Percentiles rank a stretch among this genome's conserved stretches.
These are phyloP conservation scores for Aureobasidium mangrovei DNA, from an alignment of 2,329 filamentous ascomycete species.

Conservation along the genomic window DNA sequence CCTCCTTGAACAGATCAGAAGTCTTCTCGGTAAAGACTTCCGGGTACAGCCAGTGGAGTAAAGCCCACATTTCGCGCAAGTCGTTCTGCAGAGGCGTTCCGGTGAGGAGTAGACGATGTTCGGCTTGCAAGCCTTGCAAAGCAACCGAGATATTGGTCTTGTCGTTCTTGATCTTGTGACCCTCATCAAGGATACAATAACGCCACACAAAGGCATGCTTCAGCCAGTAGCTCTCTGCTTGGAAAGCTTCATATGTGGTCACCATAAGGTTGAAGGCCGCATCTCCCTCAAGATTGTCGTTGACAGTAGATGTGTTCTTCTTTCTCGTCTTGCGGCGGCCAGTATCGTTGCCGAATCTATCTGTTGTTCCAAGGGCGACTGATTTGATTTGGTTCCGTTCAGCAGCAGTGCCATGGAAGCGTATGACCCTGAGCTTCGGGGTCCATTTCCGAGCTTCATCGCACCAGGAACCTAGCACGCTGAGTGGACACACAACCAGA, in stretches of 20 bases:
- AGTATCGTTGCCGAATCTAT: constrained; percentile 38
- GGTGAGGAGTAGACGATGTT: constrained; percentile 43
- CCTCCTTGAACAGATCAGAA: constrained; percentile 42
- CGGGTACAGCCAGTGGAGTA: constrained; percentile 50
- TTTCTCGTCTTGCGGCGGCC: constrained; percentile 16
- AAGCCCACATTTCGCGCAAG: constrained; percentile 48
- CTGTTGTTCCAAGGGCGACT: constrained; percentile 37
- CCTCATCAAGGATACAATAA: constrained; percentile 47
- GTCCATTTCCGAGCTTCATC: constrained; percentile 41
- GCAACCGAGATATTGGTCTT: constrained; percentile 35
- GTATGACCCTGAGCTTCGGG: constrained; percentile 37
- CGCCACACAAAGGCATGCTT: constrained; percentile 43
- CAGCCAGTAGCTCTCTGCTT: constrained; percentile 41
- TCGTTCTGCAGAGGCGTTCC: constrained; percentile 53
- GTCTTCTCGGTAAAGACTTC: constrained; percentile 49
- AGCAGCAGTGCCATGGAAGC: constrained; percentile 39
- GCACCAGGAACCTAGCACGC: constrained; percentile 43
- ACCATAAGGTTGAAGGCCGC: constrained; percentile 36
- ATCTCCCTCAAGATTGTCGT: constrained; percentile 15
- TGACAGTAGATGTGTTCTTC: constrained; percentile 21
- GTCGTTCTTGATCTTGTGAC: constrained; percentile 45
- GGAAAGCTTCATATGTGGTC: constrained; percentile 44
- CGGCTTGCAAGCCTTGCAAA: constrained; percentile 37
- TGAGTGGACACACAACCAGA: constrained; percentile 43
- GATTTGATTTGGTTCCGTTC: constrained; percentile 40